Conservation (phyloP, 2,329 filamentous ascomycete genomes). For the Tricladium varicosporioides region DNA sequence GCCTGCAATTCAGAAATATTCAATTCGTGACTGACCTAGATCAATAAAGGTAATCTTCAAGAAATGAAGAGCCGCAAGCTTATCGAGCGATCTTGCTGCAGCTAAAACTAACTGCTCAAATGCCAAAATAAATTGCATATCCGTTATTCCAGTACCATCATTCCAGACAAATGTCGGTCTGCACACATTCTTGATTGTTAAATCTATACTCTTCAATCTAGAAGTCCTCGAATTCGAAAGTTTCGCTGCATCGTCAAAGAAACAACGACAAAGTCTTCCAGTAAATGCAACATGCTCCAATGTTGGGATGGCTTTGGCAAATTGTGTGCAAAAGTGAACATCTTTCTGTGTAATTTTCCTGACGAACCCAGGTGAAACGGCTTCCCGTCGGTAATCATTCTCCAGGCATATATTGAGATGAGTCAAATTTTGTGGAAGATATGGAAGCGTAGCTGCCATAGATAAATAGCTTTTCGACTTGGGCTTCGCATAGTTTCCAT, state of each 20-base stretch:
- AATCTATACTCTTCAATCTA: constrained; percentile 61
- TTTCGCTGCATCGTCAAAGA: constrained; percentile 60
- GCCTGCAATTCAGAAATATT: background rate
- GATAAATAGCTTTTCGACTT: constrained; percentile 73
- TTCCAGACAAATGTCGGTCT: constrained; percentile 50
- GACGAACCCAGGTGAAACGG: constrained; percentile 58
- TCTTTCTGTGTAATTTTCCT: constrained; percentile 51
- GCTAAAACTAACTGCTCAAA: constrained; percentile 68
- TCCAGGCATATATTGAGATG: constrained; percentile 69
- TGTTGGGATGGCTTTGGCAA: constrained; percentile 59
- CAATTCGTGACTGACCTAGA: constrained; percentile 47
- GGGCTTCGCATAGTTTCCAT: constrained; percentile 61
- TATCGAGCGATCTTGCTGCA: constrained; percentile 58
- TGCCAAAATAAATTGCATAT: constrained; percentile 68
- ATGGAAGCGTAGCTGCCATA: constrained; percentile 61
- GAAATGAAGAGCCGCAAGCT: constrained; percentile 58
- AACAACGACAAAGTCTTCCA: constrained; percentile 66
- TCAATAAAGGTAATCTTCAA: constrained; percentile 74
- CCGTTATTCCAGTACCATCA: constrained; percentile 69
- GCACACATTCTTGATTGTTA: constrained; percentile 75
- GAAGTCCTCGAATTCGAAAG: constrained; percentile 46
- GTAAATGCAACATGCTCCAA: constrained; percentile 71
- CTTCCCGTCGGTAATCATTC: constrained; percentile 67
- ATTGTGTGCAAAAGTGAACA: constrained; percentile 62
- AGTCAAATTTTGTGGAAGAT: constrained; percentile 55